A percentile compares a stretch with the other conserved stretches of the same genome.
These are phyloP conservation scores for Camelina sativa DNA, from an alignment of 345 rosid genomes.

Conservation along the genomic window DNA sequence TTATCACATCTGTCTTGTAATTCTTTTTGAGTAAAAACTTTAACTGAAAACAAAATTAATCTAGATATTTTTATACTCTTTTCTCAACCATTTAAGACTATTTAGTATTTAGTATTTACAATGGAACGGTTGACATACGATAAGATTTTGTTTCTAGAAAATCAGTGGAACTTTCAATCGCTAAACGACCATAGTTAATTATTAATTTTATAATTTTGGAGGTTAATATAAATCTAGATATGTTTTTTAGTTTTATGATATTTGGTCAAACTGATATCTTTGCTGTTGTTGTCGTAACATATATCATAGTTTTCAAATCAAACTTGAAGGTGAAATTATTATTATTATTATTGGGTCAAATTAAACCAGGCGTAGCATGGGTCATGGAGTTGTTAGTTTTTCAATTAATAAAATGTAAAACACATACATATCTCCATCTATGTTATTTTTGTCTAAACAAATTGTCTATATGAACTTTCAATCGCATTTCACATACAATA, in stretches of 20 bases:
- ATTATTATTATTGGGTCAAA: neutral
- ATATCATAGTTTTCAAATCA: neutral
- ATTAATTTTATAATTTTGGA: neutral
- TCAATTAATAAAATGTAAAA: neutral
- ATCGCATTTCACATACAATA: neutral
- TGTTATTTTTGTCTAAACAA: too few species aligned
- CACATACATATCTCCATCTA: neutral
- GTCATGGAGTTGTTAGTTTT: neutral
- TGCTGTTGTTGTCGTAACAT: neutral
- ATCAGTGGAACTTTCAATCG: neutral
- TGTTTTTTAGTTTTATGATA: neutral
- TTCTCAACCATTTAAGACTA: neutral
- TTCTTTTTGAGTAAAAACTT: neutral
- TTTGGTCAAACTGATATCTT: neutral
- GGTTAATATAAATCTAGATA: neutral
- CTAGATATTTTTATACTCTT: neutral
- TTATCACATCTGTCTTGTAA: neutral
- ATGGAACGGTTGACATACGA: neutral
- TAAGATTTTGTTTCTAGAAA: neutral
- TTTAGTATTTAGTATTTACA: neutral
- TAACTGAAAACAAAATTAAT: neutral
- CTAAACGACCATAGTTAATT: neutral
- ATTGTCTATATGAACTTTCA: neutral
- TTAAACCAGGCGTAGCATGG: neutral
- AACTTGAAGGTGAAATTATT: neutral